These are phyloP conservation scores for Gynochthodes officinalis DNA, from an alignment of 257 asterid species.

Conservation along the genomic window DNA sequence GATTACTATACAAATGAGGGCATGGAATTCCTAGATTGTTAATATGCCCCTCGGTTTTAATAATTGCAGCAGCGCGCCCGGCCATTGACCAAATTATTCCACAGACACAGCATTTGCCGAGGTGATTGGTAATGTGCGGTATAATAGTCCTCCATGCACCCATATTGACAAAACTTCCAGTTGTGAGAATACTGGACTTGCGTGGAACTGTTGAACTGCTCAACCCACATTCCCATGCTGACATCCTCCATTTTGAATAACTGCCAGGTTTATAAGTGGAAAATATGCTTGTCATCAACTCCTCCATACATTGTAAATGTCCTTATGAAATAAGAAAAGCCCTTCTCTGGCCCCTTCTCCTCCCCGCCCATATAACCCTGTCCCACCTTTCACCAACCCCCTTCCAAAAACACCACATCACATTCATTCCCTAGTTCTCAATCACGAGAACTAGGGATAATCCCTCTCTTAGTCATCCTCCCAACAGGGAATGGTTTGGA, in stretches of 20 bases:
- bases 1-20: neutral
- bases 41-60: neutral
- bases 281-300: neutral
- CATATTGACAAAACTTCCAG: constrained; percentile 91
- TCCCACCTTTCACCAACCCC: too few relatives aligned
- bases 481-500: neutral
- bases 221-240: constrained; percentile 99
- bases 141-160: constrained; percentile 81
- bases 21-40: neutral
- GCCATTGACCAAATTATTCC: constrained; percentile 41
- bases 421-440: too few relatives aligned
- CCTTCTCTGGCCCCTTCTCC: too few relatives aligned
- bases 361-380: too few relatives aligned
- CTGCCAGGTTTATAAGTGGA: constrained; percentile 31
- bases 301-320: neutral
- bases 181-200: constrained; percentile 66
- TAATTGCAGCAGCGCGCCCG: constrained; percentile 43
- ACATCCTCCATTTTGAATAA: constrained; percentile 97
- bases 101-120: constrained; percentile 77
- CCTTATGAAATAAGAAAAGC: neutral
- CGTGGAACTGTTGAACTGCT: constrained; percentile 64
- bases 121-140: constrained; percentile 99
- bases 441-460: too few relatives aligned
- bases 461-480: too few relatives aligned
- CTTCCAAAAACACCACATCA: too few relatives aligned